These are phyloP conservation scores for Chlorociboria aeruginascens DNA, from an alignment of 495 filamentous ascomycete species.

Conservation along the genomic window DNA sequence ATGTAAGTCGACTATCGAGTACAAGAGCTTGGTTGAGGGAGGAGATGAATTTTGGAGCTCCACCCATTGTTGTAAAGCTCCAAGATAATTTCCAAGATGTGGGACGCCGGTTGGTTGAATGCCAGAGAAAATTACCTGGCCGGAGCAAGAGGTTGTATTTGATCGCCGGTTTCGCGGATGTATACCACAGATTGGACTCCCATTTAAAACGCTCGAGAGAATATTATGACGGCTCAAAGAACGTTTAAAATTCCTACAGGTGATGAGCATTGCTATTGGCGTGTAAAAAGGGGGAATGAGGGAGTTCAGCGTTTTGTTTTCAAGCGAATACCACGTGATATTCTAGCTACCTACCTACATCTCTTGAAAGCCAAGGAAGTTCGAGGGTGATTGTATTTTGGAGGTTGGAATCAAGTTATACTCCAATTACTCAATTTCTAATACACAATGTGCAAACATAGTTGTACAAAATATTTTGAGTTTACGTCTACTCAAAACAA, in stretches of 20 bases:
- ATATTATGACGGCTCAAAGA: too few relatives aligned
- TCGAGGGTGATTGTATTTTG: background rate
- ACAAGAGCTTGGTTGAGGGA: constrained; percentile 50
- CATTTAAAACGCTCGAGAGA: too few relatives aligned
- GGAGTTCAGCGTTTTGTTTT: too few relatives aligned
- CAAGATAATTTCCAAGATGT: constrained; percentile 94
- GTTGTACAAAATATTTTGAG: too few relatives aligned
- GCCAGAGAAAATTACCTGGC: constrained; percentile 69
- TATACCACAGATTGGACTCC: too few relatives aligned
- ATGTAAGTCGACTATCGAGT: constrained; percentile 84
- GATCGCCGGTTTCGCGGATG: background rate
- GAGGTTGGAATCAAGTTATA: background rate
- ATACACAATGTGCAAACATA: too few relatives aligned
- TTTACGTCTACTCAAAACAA: too few relatives aligned
- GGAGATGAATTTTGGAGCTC: constrained; percentile 53
- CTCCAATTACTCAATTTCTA: too few relatives aligned
- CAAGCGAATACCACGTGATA: too few relatives aligned
- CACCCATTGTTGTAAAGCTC: constrained; percentile 81
- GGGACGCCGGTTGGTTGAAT: constrained; percentile 94
- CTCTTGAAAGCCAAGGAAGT: background rate
- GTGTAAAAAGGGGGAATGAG: background rate
- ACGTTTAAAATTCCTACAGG: background rate
- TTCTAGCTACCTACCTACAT: too few relatives aligned
- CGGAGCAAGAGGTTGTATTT: background rate
- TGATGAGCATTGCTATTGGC: background rate